These are phyloP conservation scores for Psophocarpus tetragonolobus DNA, from an alignment of 306 rosid species.

Conservation along the genomic window DNA sequence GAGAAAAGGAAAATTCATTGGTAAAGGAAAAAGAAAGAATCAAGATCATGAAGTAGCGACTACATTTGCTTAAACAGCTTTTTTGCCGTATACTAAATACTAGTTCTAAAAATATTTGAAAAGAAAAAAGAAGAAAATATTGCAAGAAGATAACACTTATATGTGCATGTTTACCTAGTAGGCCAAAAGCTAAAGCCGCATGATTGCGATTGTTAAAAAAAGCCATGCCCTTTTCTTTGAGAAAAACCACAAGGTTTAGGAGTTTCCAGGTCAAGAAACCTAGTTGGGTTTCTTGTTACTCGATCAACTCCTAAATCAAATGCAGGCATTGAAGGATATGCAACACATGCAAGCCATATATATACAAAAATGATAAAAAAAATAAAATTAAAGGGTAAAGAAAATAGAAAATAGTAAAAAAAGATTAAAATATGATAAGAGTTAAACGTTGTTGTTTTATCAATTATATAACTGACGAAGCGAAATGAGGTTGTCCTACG, in stretches of 20 bases:
- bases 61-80: neutral
- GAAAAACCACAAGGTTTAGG: slow-evolving; percentile 28
- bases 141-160: neutral
- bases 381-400: neutral
- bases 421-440: neutral
- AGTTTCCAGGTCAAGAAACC: slow-evolving; percentile 24
- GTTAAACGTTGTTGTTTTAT: neutral
- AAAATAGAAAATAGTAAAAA: neutral
- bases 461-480: neutral
- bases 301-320: slow-evolving; percentile 20
- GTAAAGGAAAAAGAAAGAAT: neutral
- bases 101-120: neutral
- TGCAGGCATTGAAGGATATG: slow-evolving; percentile 15
- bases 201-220: slow-evolving; percentile 29
- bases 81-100: neutral
- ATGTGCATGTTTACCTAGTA: slow-evolving; percentile 53
- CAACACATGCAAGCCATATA: slow-evolving; percentile 7
- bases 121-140: neutral
- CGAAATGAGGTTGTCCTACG: neutral
- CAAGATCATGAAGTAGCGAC: neutral
- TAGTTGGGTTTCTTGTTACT: neutral
- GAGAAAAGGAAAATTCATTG: neutral
- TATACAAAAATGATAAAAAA: slow-evolving; percentile 21
- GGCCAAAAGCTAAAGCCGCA: slow-evolving; percentile 61
- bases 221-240: slow-evolving; percentile 36